These are phyloP conservation scores for Calonectria hawksworthii DNA, from an alignment of 2,329 filamentous ascomycete species.

Conservation along the genomic window DNA sequence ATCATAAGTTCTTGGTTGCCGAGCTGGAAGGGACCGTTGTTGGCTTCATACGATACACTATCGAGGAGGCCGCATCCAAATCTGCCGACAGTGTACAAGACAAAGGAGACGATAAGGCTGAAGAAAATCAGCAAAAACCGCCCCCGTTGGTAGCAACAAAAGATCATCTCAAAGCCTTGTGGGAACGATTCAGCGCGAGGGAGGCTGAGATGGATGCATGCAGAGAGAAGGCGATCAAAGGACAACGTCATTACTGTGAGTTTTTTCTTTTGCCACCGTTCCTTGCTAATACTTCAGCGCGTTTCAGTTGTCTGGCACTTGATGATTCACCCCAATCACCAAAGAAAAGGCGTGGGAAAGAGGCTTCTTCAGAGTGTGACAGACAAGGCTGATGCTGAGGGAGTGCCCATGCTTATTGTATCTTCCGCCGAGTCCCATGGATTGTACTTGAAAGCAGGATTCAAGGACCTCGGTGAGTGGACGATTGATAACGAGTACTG, in stretches of 20 bases:
- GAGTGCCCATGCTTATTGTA: constrained; percentile 27
- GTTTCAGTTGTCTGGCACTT: constrained; percentile 38
- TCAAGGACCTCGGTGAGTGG: constrained; percentile 34
- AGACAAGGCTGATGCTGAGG: constrained; percentile 34
- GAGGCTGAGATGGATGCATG: constrained; percentile 34
- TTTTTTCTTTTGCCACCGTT: background rate
- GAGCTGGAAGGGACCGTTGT: constrained; percentile 31
- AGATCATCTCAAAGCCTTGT: constrained; percentile 37
- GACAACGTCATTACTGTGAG: constrained; percentile 35
- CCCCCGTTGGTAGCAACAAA: constrained; percentile 22
- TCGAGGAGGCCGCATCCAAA: constrained; percentile 1
- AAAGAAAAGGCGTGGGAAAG: constrained; percentile 39
- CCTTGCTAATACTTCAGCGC: background rate
- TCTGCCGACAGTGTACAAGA: background rate
- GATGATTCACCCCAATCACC: constrained; percentile 41
- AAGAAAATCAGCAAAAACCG: background rate
- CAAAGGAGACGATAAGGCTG: background rate
- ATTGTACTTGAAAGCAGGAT: constrained; percentile 35
- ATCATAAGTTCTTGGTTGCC: constrained; percentile 31
- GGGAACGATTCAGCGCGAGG: constrained; percentile 35
- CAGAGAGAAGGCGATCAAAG: constrained; percentile 33
- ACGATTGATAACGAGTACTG: constrained; percentile 37
- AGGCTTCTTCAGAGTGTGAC: constrained; percentile 30
- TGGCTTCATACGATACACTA: constrained; percentile 39
- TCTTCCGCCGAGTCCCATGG: constrained; percentile 37